Base-by-base conservation (phyloP, 257 asterid genomes). In the Hygrophila difformis region DNA sequence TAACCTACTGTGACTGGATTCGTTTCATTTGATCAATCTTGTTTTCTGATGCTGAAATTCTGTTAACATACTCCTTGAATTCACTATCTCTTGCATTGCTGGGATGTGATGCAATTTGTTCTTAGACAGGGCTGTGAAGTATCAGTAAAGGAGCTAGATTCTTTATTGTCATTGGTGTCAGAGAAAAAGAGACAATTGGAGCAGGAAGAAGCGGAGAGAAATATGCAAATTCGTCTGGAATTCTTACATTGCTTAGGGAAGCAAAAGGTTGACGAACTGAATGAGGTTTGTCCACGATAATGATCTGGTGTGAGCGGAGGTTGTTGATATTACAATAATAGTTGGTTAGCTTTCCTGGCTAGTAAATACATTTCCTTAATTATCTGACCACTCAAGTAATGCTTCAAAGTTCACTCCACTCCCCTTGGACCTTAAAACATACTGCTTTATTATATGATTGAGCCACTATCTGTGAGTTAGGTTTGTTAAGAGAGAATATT, bases 191-290 rank as follows among this genome's bases (percentile, higher is more conserved):
- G 85, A 69, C 75, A 70, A 49, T 39, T 83, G 70, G 94, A 83
- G 67, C 94, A 83, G 58, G 82, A 75, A 64, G 93, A 83, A 69
- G 78, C 94, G 35, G 94, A 83, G 70, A 74, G 82, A 72, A 80
- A 74, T 68, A 66, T 83, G 93, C 80, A 77, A 60, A 74, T 77
- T 68, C 54, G 79, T 66, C 74, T 67, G 62, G 93, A 79, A 55
- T 83, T 83, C 76, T 66, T 83, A 46, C 70, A 66, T 54, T 59
- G 71, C 68, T 67, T 79, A 64, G 74, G 66, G 78, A 77, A 72
- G 62, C 75, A 77, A 70, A 79, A 79, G 72, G 63, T 67, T 44
- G 71, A 66, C 46, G 88, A 71, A 53, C 85, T 83, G 51, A 77
- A 51, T 14, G 93, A 79, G 94, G 94, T 79, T 54, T 65, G 82